Conservation (phyloP, 2,329 filamentous ascomycete species). For the Penicillium sp. region DNA sequence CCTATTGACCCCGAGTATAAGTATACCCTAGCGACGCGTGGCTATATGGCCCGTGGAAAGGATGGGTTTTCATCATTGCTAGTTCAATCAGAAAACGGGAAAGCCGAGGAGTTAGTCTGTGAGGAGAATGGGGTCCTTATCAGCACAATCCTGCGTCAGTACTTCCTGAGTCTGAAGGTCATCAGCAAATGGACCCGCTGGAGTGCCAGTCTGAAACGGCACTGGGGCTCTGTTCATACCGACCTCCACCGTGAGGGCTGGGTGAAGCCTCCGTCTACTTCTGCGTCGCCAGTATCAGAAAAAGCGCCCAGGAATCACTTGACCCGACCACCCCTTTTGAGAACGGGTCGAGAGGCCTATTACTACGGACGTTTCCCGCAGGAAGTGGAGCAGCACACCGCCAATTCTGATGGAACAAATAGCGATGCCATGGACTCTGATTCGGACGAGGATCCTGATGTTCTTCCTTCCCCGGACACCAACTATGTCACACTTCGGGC, state of each 20-base stretch:
- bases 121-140: constrained; percentile 88
- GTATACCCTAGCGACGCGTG: constrained; percentile 76
- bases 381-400: constrained; percentile 13
- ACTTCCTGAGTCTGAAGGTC: constrained; percentile 83
- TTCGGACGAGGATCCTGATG: constrained; percentile 43
- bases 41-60: constrained; percentile 87
- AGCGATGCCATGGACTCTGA: constrained; percentile 43
- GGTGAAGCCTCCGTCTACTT: constrained; percentile 44
- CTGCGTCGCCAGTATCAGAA: constrained; percentile 28
- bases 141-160: constrained; percentile 82
- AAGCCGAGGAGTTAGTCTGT: constrained; percentile 73
- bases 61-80: constrained; percentile 79
- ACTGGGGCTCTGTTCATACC: constrained; percentile 68
- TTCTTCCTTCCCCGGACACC: constrained; percentile 36
- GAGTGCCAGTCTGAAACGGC: constrained; percentile 60
- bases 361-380: constrained; percentile 34
- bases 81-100: constrained; percentile 73
- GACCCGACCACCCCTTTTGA: constrained; percentile 21
- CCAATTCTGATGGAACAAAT: constrained; percentile 19
- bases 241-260: constrained; percentile 58
- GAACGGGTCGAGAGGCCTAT: constrained; percentile 23
- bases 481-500: constrained; percentile 42
- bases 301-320: constrained; percentile 21
- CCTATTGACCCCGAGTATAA: constrained; percentile 63
- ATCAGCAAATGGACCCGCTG: constrained; percentile 77